Base-by-base conservation (phyloP, 164 flowering plant genomes). In the Vitis cinerea region DNA sequence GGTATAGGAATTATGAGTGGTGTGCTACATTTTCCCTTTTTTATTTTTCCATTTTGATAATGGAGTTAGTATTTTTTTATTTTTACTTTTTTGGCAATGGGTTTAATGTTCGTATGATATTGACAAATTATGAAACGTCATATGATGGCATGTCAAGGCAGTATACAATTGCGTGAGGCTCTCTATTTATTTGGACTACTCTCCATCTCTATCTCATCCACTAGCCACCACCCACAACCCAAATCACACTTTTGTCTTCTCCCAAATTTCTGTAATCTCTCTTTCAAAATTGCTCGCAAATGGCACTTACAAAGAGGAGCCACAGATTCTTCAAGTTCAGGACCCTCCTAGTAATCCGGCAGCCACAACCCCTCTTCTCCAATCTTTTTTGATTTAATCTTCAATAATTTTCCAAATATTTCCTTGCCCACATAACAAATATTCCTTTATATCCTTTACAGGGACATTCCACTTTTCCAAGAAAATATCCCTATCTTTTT, bases 301-400 rank as follows among this genome's bases (percentile, higher is more conserved):
- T 83, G 84, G 64, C 50, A 60, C 76, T 63, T 31, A n/a, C 75
- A 47, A 79, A 72, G 72, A 75, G 72, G 61, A 64, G 79, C 79
- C 85, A 76, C 68, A 76, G 87, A 81, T 84, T 78, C 71, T 84
- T 86, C 85, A 84, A 86, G 59, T 86, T 82, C 75, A 81, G 86
- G 58, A 30, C 10, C 68, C 68, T 68, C 55, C 30, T 60, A 16
- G 23, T 8, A 57, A 14, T 3, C 15, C 56, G 4, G 7, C n/a
- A 23, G 27, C 27, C 27, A 23, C 27, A 23, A 23, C 27, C 0
- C 27, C 27, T 23, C 27, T 23, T 23, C 27, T 23, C 27, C 0
- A 23, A 23, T 13, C 4, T 53, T 71, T 44, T 59, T 61, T n/a
- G 19, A n/a, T 50, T 53, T 12, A 10, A 11, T n/a, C 8, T 53